Conservation (phyloP, 129 eudicot genomes). For the Ambrosia trifida region DNA sequence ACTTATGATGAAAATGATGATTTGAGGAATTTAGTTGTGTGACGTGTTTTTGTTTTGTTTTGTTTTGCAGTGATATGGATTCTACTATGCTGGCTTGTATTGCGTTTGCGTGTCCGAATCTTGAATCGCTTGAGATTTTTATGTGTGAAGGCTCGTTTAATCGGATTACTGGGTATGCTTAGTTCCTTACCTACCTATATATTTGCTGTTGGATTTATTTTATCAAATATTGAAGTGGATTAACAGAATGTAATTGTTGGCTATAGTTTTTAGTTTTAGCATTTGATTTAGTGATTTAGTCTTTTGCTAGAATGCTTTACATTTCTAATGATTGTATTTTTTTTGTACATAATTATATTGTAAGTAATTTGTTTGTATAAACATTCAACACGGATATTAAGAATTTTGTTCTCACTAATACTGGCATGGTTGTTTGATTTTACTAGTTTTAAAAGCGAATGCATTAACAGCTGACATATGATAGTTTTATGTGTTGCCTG, state of each 20-base stretch:
- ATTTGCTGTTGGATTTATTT: background rate
- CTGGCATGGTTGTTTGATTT: background rate
- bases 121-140: constrained; percentile 71
- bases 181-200: background rate
- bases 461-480: background rate
- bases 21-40: constrained; percentile 20
- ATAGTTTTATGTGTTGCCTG: background rate
- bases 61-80: constrained; percentile 91
- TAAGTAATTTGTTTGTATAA: background rate
- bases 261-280: background rate
- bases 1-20: background rate
- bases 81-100: constrained; percentile 96
- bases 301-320: background rate
- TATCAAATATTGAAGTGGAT: constrained; percentile 5
- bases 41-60: constrained; percentile 20
- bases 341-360: background rate
- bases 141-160: constrained; percentile 57
- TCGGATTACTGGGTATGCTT: constrained; percentile 79
- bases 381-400: background rate
- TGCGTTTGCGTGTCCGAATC: constrained; percentile 87
- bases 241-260: background rate
- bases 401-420: background rate
- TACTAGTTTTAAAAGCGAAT: background rate
- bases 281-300: background rate
- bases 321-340: background rate